Evolutionary conservation across 176 grass and related monocot species (phyloP), one percentile per base, ranked within the genome.

Genomic region (Carex littledalei): DNA sequence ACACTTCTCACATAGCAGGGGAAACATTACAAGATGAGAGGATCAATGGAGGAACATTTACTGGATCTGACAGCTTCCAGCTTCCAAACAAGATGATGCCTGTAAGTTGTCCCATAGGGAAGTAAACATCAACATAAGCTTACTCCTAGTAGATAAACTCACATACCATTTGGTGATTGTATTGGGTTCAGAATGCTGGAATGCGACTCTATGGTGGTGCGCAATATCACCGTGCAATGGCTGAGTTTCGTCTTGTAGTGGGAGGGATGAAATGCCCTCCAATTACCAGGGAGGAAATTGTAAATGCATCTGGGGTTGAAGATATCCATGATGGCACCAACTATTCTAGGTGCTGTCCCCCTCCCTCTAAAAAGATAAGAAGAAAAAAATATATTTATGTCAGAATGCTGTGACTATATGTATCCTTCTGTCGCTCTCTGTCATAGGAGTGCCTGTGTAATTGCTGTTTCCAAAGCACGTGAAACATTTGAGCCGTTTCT

Each of bases 271-370:
- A 91, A 77, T 97, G 92, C 55, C 90, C 92, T 88, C 91, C 92
- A 75, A 94, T 97, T 73, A 94, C 87, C 69, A 98, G 91, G 87
- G 95, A 94, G 88, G 95, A 98, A 92, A 93, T 98, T 86, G 91
- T 98, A 84, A 98, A 98, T 88, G 95, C 95, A 75, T 98, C 83
- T 92, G 95, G 95, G n/a, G 92, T 98, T 89, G 95, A 98, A 91
- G 95, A 98, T 89, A 93, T 98, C 90, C 95, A 98, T 87, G 95
- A 98, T 67, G 95, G 95, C 20, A 94, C 95, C 35, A 98, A 98
- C 72, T 98, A 94, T 81, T 98, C 95, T 17, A 94, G 92, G 95
- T 98, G 72, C 13, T 90, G 73, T 82, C 15, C 70, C 81, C 60
- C 58, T 54, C 47, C 9, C 14, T 76, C n/a, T 11, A 37, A 43